A percentile compares a stretch with the other conserved stretches of the same genome.
Conservation (phyloP, 441 rosid species). For the Dalechampia spathulata region DNA sequence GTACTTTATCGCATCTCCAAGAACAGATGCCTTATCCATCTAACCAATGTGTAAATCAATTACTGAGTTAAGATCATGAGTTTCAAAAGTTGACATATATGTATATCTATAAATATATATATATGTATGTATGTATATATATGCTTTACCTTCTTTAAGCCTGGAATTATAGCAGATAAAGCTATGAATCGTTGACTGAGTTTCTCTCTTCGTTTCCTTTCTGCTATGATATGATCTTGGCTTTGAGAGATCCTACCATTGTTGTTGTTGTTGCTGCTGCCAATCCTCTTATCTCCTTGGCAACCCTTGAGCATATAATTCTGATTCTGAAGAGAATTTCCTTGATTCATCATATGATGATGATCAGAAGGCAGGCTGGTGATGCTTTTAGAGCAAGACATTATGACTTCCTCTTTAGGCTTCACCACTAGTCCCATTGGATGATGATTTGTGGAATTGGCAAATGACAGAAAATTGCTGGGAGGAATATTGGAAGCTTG, state of each 20-base stretch:
- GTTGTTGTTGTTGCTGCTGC: constrained; percentile 9
- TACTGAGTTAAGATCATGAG: not conserved
- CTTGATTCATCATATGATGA: constrained; percentile 15
- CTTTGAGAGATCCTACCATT: constrained; percentile 30
- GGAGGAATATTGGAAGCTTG: constrained; percentile 17
- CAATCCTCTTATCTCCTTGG: constrained; percentile 25
- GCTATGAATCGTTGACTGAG: constrained; percentile 80
- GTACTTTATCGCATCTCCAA: constrained; percentile 75
- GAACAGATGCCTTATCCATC: constrained; percentile 91
- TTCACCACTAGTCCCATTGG: constrained; percentile 26
- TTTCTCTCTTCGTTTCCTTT: constrained; percentile 81
- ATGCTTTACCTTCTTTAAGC: constrained; percentile 63
- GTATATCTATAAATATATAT: too few relatives aligned
- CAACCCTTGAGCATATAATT: constrained; percentile 24
- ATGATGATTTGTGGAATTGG: constrained; percentile 21
- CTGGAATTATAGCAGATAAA: constrained; percentile 73
- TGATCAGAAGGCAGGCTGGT: constrained; percentile 18
- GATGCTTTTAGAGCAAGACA: constrained; percentile 20
- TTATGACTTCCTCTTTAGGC: constrained; percentile 35
- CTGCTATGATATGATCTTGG: constrained; percentile 78
- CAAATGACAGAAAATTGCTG: constrained; percentile 18
- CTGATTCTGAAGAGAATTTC: constrained; percentile 25
- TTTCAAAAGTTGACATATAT: too few relatives aligned
- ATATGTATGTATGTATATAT: too few relatives aligned
- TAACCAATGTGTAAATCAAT: constrained; percentile 9